Percentiles rank a stretch among this genome's conserved stretches.
Evolutionary conservation across 2,329 filamentous ascomycete genomes (phyloP).

Genomic region (Elsinoe batatas): DNA sequence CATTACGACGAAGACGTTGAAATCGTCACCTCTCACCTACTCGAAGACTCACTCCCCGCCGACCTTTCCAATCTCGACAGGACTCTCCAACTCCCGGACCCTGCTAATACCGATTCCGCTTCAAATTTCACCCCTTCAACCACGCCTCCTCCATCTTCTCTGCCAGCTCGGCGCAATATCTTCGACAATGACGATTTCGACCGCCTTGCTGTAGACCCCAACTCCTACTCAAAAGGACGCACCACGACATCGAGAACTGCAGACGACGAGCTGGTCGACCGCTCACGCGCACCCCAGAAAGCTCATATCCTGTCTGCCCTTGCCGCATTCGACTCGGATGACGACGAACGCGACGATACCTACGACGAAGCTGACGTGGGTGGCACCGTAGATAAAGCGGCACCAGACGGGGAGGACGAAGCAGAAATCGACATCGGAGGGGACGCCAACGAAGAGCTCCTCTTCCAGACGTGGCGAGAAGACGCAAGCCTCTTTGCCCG

Average conservation of each 20-base stretch:
- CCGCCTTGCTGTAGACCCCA: conserved; percentile 54
- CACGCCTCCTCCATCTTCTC: conserved; percentile 43
- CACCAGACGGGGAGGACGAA: conserved; percentile 44
- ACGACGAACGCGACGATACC: conserved; percentile 93
- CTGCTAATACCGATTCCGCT: conserved; percentile 5
- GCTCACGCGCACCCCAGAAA: conserved; percentile 58
- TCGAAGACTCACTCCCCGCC: conserved; percentile 65
- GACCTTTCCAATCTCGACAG: conserved; percentile 57
- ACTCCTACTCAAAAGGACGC: conserved; percentile 71
- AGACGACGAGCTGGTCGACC: conserved; percentile 61
- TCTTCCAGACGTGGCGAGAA: conserved; percentile 64
- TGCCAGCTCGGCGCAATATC: conserved; percentile 52
- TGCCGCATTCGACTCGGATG: conserved; percentile 81
- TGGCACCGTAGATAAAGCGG: conserved; percentile 63
- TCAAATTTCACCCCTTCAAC: conserved; percentile 45
- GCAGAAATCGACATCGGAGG: conserved; percentile 36
- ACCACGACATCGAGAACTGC: conserved; percentile 52
- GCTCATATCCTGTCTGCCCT: conserved; percentile 81
- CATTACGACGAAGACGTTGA: conserved; percentile 71
- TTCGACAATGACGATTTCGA: conserved; percentile 77
- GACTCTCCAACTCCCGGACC: conserved; percentile 49
- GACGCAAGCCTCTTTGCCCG: conserved; percentile 59
- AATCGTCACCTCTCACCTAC: conserved; percentile 67
- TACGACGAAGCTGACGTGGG: conserved; percentile 91
- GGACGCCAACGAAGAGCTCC: conserved; percentile 53